Evolutionary conservation across 176 grass and related monocot species (phyloP).

Genomic region (Coix lacrymajobi): DNA sequence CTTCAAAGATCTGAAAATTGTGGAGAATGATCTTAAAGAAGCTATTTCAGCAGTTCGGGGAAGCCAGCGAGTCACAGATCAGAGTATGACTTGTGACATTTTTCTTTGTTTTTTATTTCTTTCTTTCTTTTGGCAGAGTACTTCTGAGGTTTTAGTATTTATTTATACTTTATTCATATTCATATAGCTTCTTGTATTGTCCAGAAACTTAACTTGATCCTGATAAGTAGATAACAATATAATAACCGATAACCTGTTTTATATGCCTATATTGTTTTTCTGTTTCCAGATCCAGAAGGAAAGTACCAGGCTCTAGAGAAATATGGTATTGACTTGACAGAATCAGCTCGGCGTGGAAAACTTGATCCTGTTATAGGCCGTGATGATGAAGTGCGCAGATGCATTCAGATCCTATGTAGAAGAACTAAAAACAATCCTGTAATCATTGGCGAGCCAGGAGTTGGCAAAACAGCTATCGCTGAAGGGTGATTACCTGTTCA

Average conservation of each 20-base stretch:
- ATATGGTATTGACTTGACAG: conserved; percentile 94
- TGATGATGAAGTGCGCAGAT: conserved; percentile 87
- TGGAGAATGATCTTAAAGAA: conserved; percentile 65
- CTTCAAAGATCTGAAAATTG: conserved; percentile 74
- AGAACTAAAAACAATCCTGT: conserved; percentile 99
- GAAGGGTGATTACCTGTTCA: conserved; percentile 60
- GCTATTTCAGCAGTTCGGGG: conserved; percentile 70
- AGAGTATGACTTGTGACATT: conserved; percentile 50
- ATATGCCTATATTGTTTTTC: not conserved
- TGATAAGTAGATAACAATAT: not conserved
- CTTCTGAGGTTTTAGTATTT: not conserved
- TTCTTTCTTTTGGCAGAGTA: not conserved
- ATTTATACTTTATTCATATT: not conserved
- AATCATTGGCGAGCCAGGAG: conserved; percentile 91
- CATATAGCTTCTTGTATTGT: not conserved
- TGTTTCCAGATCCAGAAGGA: conserved; percentile 79
- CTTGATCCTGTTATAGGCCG: conserved; percentile 91
- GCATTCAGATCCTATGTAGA: conserved; percentile 90
- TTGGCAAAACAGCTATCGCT: conserved; percentile 95
- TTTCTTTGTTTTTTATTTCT: not conserved
- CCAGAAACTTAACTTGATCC: not conserved
- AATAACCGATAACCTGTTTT: not conserved
- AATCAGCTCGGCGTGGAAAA: conserved; percentile 80
- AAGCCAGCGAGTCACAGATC: conserved; percentile 92
- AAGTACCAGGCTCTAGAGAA: conserved; percentile 91